These are phyloP conservation scores for Nyctanthes arbortristis DNA, from an alignment of 257 asterid genomes.

Conservation along the genomic window DNA sequence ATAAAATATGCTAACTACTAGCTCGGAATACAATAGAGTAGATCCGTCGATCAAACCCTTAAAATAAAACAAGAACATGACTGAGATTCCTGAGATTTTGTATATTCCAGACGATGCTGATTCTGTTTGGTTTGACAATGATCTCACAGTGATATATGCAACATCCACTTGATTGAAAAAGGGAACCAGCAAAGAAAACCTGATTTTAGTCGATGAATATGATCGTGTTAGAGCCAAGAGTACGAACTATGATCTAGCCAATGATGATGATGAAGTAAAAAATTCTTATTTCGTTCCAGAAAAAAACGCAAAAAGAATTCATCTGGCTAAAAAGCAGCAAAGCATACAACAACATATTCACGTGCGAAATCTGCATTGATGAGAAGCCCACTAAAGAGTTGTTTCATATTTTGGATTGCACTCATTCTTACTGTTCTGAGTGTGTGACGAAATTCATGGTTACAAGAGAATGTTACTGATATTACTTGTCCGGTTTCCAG, in stretches of 20 bases:
- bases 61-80: constrained; percentile 30
- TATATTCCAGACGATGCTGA: background rate
- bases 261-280: constrained; percentile 8
- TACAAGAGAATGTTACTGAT: constrained; percentile 39
- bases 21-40: too few relatives aligned
- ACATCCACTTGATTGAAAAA: constrained; percentile 12
- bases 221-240: constrained; percentile 9
- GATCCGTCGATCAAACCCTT: too few relatives aligned
- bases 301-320: constrained; percentile 26
- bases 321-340: constrained; percentile 29
- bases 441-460: constrained; percentile 51
- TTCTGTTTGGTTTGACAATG: constrained; percentile 19
- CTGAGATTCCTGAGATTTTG: constrained; percentile 14
- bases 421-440: constrained; percentile 47
- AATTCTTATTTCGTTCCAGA: constrained; percentile 2
- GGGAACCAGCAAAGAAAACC: constrained; percentile 32
- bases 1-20: too few relatives aligned
- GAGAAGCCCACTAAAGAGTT: constrained; percentile 32
- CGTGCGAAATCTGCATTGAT: constrained; percentile 62
- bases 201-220: constrained; percentile 40
- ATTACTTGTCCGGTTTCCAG: constrained; percentile 52
- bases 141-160: constrained; percentile 25
- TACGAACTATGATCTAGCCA: background rate
- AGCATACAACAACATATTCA: constrained; percentile 19
- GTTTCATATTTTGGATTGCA: constrained; percentile 42